Evolutionary conservation across 441 rosid genomes (phyloP), one percentile per base, ranked within the genome.

Genomic region (Bocquillonia castaneifolia): DNA sequence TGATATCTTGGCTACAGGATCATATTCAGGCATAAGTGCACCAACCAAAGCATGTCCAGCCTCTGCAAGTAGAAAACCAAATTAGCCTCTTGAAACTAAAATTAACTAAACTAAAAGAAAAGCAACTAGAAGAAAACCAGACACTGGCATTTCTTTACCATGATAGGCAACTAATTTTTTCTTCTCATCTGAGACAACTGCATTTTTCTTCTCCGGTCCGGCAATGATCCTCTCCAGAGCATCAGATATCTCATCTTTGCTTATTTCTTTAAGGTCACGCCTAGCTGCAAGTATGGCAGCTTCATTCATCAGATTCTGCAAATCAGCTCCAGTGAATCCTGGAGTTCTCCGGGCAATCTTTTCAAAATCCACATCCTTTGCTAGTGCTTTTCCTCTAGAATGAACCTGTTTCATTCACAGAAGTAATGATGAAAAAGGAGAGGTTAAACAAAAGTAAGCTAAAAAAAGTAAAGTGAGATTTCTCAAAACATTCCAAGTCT

Each of bases 1-100:
- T 26, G 98, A 92, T 69, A 92, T 90, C 85, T 92, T 92, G 63
- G 96, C 96, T 14, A 92, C 96, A 18, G 96, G 90, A 78, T 92
- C 98, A 40, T 92, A 92, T 55, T 92, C 96, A 14, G 96, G 96
- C 96, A 92, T 92, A 59, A 90, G 83, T 10, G 96, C 96, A 65
- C 98, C 98, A 54, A 89, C 96, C 70, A 92, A 77, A 74, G 95
- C 98, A 83, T 92, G 96, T 15, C 96, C 96, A 73, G 96, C 98
- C 82, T 92, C 98, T 90, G 89, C 76, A 80, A 70, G 79, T 22
- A 42, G 15, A 62, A 44, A 12, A 42, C 4, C 17, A 34, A 37
- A 42, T 82, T 47, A 75, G 34, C 64, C 39, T 48, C 31, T 54
- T 18, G 48, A 72, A 44, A 28, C 7, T 14, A 31, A 15, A 57